Evolutionary conservation across 2,329 filamentous ascomycete species (phyloP).

Genomic region (Cercospora sp.): DNA sequence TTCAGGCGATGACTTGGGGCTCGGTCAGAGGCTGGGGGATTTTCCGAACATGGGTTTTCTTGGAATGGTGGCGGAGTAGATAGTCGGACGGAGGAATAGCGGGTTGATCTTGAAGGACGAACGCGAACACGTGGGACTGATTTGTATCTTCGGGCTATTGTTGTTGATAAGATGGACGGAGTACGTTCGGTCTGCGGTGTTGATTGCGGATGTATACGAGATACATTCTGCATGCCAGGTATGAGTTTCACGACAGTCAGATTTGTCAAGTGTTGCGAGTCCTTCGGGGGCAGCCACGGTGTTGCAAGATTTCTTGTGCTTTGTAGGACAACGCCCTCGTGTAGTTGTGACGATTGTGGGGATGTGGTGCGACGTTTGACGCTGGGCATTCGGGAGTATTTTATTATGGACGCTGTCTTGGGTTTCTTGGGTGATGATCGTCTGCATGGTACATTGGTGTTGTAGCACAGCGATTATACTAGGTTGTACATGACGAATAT

Average conservation of each 20-base stretch:
- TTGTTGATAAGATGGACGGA: background rate
- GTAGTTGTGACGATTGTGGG: background rate
- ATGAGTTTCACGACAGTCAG: background rate
- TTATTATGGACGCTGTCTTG: background rate
- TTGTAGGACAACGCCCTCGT: background rate
- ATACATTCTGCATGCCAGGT: background rate
- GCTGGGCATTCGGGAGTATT: background rate
- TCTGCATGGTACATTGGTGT: background rate
- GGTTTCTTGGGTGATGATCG: background rate
- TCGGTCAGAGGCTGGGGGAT: background rate
- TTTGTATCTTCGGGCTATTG: background rate
- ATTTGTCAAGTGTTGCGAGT: background rate
- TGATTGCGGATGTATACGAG: background rate
- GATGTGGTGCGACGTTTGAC: background rate
- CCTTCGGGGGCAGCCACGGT: background rate
- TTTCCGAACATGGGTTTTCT: background rate
- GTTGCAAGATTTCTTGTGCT: background rate
- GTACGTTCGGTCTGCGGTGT: background rate
- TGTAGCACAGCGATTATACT: background rate
- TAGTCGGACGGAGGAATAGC: background rate
- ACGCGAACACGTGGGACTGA: background rate
- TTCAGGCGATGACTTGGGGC: background rate
- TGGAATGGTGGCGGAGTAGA: background rate
- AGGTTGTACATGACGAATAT: background rate
- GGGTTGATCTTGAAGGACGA: background rate